Evolutionary conservation across 768 basidiomycete genomes (phyloP).

Genomic region (Rhizopogon salebrosus): DNA sequence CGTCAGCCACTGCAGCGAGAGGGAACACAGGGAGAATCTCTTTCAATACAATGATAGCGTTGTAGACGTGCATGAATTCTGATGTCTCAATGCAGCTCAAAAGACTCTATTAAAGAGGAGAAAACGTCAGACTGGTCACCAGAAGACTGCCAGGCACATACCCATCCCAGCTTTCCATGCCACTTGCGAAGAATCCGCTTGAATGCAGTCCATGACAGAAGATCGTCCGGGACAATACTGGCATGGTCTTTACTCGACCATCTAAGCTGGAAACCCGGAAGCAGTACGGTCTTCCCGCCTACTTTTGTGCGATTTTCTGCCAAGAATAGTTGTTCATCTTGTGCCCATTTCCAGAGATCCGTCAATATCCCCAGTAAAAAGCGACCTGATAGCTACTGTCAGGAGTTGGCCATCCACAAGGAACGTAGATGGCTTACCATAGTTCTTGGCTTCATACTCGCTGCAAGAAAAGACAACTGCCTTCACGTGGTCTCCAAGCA

Average conservation of each 20-base stretch:
- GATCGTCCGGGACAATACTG: conserved; percentile 38
- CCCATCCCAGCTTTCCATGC: conserved; percentile 72
- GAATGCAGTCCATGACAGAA: conserved; percentile 69
- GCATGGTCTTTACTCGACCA: conserved; percentile 40
- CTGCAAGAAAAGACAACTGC: conserved; percentile 89
- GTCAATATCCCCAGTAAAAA: conserved; percentile 77
- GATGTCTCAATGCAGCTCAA: conserved; percentile 76
- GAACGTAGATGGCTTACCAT: conserved; percentile 47
- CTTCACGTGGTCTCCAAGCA: conserved; percentile 81
- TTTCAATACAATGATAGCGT: conserved; percentile 90
- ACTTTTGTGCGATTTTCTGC: conserved; percentile 65
- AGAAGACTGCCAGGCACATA: conserved; percentile 28
- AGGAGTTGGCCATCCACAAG: background rate
- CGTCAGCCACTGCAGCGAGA: conserved; percentile 49
- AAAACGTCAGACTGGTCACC: background rate
- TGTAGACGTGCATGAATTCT: conserved; percentile 97
- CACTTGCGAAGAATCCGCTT: conserved; percentile 74
- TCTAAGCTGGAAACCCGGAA: conserved; percentile 66
- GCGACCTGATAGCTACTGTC: conserved; percentile 50
- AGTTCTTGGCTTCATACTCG: conserved; percentile 93
- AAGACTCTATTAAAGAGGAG: conserved; percentile 50
- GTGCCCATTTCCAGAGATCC: conserved; percentile 77
- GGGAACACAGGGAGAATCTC: conserved; percentile 91
- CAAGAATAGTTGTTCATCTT: conserved; percentile 67
- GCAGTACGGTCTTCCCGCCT: conserved; percentile 51